Base-by-base conservation (phyloP, 352 stramenopile species). In the Globisporangium barbulae region DNA sequence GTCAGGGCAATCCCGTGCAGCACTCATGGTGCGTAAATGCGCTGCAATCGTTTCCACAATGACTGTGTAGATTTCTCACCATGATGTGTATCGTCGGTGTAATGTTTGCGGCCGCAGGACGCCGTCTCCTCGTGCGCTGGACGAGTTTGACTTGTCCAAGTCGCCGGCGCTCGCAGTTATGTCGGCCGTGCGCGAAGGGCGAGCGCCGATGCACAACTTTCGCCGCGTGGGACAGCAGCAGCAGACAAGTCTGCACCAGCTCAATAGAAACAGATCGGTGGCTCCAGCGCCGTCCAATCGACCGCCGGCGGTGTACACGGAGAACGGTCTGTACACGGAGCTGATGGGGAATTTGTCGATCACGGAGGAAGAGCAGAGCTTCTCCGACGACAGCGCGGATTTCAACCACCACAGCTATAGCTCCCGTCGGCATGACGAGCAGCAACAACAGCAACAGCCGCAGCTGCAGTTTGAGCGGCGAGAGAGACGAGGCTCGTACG, bases 61-160 rank as follows among this genome's bases (percentile, higher is more conserved):
- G 9, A 4, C 1, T 12, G 12, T 41, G 35, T 41, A 41, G 10
- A 41, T 12, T 21, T 65, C 6, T 49, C n/a, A 50, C 41, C 6
- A 15, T 67, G 21, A 9, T 60, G 33, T 30, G 19, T 41, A 3
- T 35, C 28, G 19, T 41, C 58, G 37, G 28, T 42, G 28, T 33
- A 48, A 47, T 50, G 25, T 30, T 22, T 31, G 28, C 30, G 22
- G 21, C 28, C 39, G 12, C 54, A 67, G 63, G 53, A 31, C 48
- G 21, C 62, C 66, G n/a, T 78, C 70, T 15, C 63, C 70, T 4
- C 74, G 69, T n/a, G 64, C 74, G 25, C 63, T 75, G 19, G 74
- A 88, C 39, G 82, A 89, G 57, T 88, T 89, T 54, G 82, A 91
- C 68, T 58, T 91, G 44, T 91, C 82, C 35, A 89, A 88, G 56